Evolutionary conservation across 108 stramenopile species (phyloP), one percentile per base, ranked within the genome.

Genomic region (Parietichytrium sp.): DNA sequence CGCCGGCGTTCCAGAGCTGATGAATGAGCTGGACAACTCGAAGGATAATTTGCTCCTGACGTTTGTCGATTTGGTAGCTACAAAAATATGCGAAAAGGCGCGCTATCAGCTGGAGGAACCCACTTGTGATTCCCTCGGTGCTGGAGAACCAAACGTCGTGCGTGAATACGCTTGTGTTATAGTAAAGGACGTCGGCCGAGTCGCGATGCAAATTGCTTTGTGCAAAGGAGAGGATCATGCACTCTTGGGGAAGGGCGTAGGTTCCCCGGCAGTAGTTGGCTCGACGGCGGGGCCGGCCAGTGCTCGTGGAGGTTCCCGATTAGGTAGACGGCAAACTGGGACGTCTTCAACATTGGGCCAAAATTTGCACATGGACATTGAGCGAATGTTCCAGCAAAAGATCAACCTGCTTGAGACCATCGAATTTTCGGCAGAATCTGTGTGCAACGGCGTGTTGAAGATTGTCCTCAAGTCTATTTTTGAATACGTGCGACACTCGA

Each of bases 1-100:
- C 61, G 61, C 61, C 6, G 61, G 61, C 13, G 61, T 42, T 6
- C 61, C 61, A 36, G 61, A 72, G 61, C 3, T 72, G 15, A 72
- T 72, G 61, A 72, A 72, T 25, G 61, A 72, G 42, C 42, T 72
- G 7, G 61, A 72, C 61, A 42, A 33, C 38, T 45, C 61, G 0
- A 72, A 72, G 25, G 61, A 45, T n/a, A 10, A 6, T 10, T 42
- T 72, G 1, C 13, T 72, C 38, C 61, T 72, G 23, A 42, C 61
- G n/a, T 72, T 18, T 20, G 61, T 72, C 6, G 61, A 72, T 33
- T 33, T 38, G 10, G 45, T 45, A n/a, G 33, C 61, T 12, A 45
- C 10, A 1, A 7, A 10, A n/a, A 33, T 72, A n/a, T 72, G 38
- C 38, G 6, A 45, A 10, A n/a, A n/a, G n/a, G n/a, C n/a, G n/a